Conservation (phyloP, 768 basidiomycete species). For the Xanthoconium stramineum region DNA sequence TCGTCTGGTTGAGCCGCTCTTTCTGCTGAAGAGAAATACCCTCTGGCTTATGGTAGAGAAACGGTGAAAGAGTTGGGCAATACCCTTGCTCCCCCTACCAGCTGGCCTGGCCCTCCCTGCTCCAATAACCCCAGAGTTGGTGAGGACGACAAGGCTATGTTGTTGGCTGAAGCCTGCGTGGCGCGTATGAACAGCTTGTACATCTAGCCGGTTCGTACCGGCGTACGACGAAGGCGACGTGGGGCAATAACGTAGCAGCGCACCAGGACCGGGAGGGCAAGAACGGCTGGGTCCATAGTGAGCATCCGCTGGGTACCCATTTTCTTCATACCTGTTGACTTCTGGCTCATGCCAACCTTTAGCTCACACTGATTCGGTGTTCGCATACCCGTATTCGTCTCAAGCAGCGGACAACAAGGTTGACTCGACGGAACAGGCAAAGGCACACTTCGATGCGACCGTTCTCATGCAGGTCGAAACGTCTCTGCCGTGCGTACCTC, state of each 20-base stretch:
- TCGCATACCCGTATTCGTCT: constrained; percentile 78
- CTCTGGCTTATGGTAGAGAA: constrained; percentile 25
- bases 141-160: constrained; percentile 13
- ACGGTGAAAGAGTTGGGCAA: constrained; percentile 70
- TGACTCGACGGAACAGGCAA: constrained; percentile 68
- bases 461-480: too few species aligned
- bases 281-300: constrained; percentile 65
- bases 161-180: background rate
- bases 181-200: background rate
- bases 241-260: constrained; percentile 90
- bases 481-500: too few species aligned
- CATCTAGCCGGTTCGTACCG: constrained; percentile 35
- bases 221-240: constrained; percentile 75
- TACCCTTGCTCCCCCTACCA: constrained; percentile 73
- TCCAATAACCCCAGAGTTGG: constrained; percentile 54
- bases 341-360: background rate
- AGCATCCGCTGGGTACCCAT: constrained; percentile 61
- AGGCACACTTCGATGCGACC: constrained; percentile 82
- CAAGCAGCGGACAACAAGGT: constrained; percentile 43
- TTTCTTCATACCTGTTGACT: background rate
- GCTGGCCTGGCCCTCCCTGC: constrained; percentile 87
- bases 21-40: background rate
- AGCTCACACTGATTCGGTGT: constrained; percentile 31
- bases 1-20: background rate
- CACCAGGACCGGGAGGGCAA: constrained; percentile 90